Base-by-base conservation (phyloP, 2,329 filamentous ascomycete species). In the Colletotrichum melonis region DNA sequence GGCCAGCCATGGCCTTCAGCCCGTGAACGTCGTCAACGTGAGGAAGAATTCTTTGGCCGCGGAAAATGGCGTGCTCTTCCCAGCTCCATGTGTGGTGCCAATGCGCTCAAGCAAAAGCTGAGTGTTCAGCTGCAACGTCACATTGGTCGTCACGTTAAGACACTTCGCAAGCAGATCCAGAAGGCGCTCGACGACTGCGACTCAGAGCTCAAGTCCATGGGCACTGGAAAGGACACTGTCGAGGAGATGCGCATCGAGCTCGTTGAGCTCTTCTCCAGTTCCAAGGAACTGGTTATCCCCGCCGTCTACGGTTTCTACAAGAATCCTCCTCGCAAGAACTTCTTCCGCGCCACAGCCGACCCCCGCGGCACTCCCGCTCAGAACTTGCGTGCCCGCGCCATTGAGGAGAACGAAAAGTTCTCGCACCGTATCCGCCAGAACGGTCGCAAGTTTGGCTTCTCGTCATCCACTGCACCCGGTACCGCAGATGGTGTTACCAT, bases 241-340 rank as follows among this genome's bases (percentile, higher is more conserved):
- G 85, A 87, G 73, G 87, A 88, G 80, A 88, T 88, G 87, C 82
- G 86, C 16, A 83, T 87, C 72, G 85, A 88, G 77, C 87, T 88
- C 77, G 86, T 87, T 57, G 87, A 88, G 75, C 82, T 88, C 6
- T 88, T 88, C 73, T 87, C 86, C 0, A 81, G 84, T 0, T 88
- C 86, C 38, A 88, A 87, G 79, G 87, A 88, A 66, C 83, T 88
- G n/a, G 86, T 88, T 49, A 88, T 86, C 1, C 87, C 87, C 3
- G 86, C 87, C 52, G 85, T 88, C 30, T 86, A 88, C 66, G 87
- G 87, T 63, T 88, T 87, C 80, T 88, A 88, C 83, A 88, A 88
- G 81, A 88, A 88, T 72, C 87, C 87, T 0, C 86, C 87, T 19
- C 85, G 85, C 69, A 86, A 87, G 76, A 83, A 81, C 66, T 88